A percentile compares a stretch with the other conserved stretches of the same genome.
phyloP scores from a whole-genome alignment of 208 protist genomes.

The Leishmania arabica region DNA sequence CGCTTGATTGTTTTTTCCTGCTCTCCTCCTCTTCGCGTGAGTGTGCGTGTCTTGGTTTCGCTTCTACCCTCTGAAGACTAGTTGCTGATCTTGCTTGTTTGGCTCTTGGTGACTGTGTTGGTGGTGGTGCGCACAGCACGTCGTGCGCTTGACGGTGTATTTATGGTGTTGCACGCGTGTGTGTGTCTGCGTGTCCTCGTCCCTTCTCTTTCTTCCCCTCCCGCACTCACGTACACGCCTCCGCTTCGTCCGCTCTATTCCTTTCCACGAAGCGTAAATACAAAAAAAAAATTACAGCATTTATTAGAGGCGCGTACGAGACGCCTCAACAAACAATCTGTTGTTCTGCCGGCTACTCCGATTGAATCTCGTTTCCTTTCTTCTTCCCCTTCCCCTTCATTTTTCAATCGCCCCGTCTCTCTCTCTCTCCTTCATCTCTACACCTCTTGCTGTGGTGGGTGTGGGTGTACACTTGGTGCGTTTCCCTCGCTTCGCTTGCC shows the following conservation, averaged over 20 bases:
- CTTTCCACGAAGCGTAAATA: neutral
- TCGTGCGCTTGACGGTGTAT: too few relatives aligned
- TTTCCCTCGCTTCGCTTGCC: too few relatives aligned
- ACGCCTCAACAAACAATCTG: neutral
- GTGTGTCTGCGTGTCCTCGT: too few relatives aligned
- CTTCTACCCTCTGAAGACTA: neutral
- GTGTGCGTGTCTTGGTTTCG: neutral
- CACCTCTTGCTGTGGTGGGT: neutral
- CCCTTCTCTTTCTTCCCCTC: neutral
- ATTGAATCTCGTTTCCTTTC: neutral
- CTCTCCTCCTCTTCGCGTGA: neutral
- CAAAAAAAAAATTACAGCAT: too few relatives aligned
- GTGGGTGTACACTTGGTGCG: neutral
- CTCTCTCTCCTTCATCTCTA: neutral
- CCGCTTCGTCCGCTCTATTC: neutral
- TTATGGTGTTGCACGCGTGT: too few relatives aligned
- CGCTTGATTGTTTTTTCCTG: neutral
- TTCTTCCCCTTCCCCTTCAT: neutral
- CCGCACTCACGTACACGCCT: neutral
- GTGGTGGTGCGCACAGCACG: too few relatives aligned
- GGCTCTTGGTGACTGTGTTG: too few relatives aligned
- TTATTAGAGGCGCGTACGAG: neutral
- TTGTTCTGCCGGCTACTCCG: neutral
- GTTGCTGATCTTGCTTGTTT: neutral
- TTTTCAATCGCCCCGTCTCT: neutral